Conservation (phyloP, 768 basidiomycete species). For the Psilocybe cubensis region DNA sequence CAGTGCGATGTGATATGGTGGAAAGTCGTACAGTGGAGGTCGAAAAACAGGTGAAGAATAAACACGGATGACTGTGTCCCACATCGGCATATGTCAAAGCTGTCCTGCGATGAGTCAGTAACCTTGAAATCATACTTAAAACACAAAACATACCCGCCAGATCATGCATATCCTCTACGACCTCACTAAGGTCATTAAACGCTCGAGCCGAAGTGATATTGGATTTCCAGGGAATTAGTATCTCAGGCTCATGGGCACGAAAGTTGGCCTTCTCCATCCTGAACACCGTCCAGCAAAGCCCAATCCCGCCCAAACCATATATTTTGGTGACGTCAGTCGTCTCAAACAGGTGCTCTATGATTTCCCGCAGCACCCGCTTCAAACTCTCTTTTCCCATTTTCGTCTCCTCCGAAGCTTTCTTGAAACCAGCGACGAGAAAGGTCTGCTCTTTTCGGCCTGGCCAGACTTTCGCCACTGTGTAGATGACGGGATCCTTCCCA, state of each 20-base stretch:
- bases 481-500: constrained; percentile 9
- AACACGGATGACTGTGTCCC: too few species aligned
- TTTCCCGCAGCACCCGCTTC: constrained; percentile 9
- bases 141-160: neutral
- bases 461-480: constrained; percentile 6
- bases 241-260: neutral
- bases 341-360: constrained; percentile 11
- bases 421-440: constrained; percentile 8
- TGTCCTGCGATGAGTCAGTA: neutral
- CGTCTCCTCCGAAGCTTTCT: constrained; percentile 13
- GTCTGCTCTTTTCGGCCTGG: constrained; percentile 7
- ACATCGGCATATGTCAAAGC: too few species aligned
- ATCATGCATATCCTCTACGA: constrained; percentile 6
- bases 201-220: constrained; percentile 6
- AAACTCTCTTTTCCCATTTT: constrained; percentile 2
- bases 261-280: constrained; percentile 4
- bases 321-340: constrained; percentile 8
- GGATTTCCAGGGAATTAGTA: constrained; percentile 6
- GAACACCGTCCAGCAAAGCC: constrained; percentile 12
- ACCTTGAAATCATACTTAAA: neutral
- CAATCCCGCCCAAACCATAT: constrained; percentile 13
- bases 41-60: too few species aligned
- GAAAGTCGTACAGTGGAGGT: too few species aligned
- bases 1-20: too few species aligned
- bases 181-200: neutral